Conservation (phyloP, 2,329 filamentous ascomycete genomes). For the Ascochyta viciae-villosae region DNA sequence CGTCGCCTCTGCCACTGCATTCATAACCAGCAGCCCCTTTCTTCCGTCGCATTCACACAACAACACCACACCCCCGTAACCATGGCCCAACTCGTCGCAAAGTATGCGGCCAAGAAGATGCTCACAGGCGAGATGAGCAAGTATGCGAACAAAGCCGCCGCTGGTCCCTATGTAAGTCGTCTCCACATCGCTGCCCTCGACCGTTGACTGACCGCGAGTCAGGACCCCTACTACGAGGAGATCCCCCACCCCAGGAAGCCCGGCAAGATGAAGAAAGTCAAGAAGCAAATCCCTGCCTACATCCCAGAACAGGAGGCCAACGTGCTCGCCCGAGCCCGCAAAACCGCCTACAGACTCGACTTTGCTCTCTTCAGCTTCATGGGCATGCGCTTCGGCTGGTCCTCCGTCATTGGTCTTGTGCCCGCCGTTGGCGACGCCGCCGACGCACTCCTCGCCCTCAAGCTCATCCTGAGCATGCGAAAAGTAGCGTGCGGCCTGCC, state of each 20-base stretch:
- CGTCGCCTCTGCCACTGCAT: slow-evolving; percentile 5
- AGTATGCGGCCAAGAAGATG: slow-evolving; percentile 60
- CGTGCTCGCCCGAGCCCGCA: slow-evolving; percentile 84
- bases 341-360: slow-evolving; percentile 84
- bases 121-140: slow-evolving; percentile 56
- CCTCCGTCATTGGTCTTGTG: slow-evolving; percentile 81
- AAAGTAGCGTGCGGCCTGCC: slow-evolving; percentile 81
- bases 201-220: slow-evolving; percentile 15
- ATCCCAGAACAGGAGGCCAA: slow-evolving; percentile 82
- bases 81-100: slow-evolving; percentile 57
- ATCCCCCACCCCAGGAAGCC: slow-evolving; percentile 76
- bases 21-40: slow-evolving; percentile 11
- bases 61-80: slow-evolving; percentile 13
- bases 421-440: slow-evolving; percentile 68
- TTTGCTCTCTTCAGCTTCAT: slow-evolving; percentile 82
- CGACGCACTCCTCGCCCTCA: slow-evolving; percentile 60
- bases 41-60: not conserved
- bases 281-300: slow-evolving; percentile 83
- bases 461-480: slow-evolving; percentile 75
- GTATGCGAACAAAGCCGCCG: slow-evolving; percentile 54
- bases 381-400: slow-evolving; percentile 88
- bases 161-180: slow-evolving; percentile 50
- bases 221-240: slow-evolving; percentile 92
- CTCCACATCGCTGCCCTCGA: not conserved
- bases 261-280: slow-evolving; percentile 80